These are phyloP conservation scores for Cyberlindnera veronae DNA, from an alignment of 805 yeast genomes.

Conservation along the genomic window DNA sequence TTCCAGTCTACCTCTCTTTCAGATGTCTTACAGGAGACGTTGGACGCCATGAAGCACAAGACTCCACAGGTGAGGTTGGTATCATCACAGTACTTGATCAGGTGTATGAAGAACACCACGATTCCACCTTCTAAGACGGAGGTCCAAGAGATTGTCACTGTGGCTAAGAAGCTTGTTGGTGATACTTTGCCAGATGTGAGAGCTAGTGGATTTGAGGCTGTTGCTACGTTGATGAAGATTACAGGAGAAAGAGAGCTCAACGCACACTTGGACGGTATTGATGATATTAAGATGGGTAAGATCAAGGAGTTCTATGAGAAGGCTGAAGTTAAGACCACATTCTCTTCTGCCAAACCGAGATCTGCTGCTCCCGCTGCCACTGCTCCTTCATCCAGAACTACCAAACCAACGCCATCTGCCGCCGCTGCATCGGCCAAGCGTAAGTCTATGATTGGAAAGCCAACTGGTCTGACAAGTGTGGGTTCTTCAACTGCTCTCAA, in stretches of 20 bases:
- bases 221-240: constrained; percentile 82
- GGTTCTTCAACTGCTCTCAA: constrained; percentile 10
- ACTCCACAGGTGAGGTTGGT: constrained; percentile 81
- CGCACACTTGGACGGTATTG: constrained; percentile 62
- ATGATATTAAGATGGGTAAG: constrained; percentile 69
- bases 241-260: constrained; percentile 68
- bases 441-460: constrained; percentile 14
- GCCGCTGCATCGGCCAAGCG: constrained; percentile 7
- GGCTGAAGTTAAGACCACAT: constrained; percentile 51
- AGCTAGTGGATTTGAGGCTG: constrained; percentile 67
- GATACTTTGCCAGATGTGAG: constrained; percentile 88
- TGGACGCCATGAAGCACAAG: constrained; percentile 64
- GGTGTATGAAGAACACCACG: constrained; percentile 54
- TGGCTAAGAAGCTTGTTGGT: constrained; percentile 58
- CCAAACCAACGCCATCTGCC: constrained; percentile 13
- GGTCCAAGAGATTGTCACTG: constrained; percentile 52
- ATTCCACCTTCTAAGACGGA: constrained; percentile 49
- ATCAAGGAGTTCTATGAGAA: constrained; percentile 55
- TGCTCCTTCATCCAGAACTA: constrained; percentile 1
- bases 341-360: constrained; percentile 24
- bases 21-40: constrained; percentile 56
- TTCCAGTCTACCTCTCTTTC: constrained; percentile 47
- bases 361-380: constrained; percentile 21
- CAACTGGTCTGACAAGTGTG: constrained; percentile 13
- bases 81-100: constrained; percentile 57